Evolutionary conservation across 192 early-diverging fungal species (phyloP).

Genomic region (Linderina pennispora): DNA sequence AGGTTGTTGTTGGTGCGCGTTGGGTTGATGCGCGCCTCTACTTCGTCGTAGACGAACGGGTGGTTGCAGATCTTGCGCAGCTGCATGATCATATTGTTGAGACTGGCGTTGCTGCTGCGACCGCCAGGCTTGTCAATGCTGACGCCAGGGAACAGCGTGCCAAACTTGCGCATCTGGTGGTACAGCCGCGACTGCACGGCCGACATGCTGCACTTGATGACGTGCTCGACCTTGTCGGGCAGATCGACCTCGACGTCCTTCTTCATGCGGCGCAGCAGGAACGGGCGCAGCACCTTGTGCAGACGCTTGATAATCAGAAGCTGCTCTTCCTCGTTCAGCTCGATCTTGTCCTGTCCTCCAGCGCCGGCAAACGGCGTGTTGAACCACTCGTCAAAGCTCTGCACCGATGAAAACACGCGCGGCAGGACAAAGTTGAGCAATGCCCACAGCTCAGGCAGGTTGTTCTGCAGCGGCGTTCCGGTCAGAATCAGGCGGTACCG

Average conservation of each 20-base stretch:
- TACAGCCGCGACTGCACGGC: constrained; percentile 79
- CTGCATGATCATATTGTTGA: constrained; percentile 98
- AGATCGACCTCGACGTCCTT: constrained; percentile 98
- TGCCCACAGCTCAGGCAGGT: constrained; percentile 95
- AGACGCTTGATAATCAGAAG: constrained; percentile 93
- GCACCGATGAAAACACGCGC: constrained; percentile 92
- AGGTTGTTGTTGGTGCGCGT: constrained; percentile 61
- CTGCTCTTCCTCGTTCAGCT: constrained; percentile 97
- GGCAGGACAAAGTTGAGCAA: constrained; percentile 95
- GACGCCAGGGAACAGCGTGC: constrained; percentile 59
- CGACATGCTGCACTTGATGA: constrained; percentile 88
- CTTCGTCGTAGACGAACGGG: constrained; percentile 94
- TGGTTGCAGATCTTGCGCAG: constrained; percentile 98
- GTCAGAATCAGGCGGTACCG: constrained; percentile 95
- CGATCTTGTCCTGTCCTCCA: constrained; percentile 80
- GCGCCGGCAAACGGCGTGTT: constrained; percentile 87
- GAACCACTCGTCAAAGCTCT: constrained; percentile 99
- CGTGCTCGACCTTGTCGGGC: constrained; percentile 93
- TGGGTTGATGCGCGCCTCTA: constrained; percentile 80
- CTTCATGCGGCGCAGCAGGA: constrained; percentile 92
- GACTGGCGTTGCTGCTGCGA: constrained; percentile 48
- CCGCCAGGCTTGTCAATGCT: constrained; percentile 18
- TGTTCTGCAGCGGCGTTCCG: constrained; percentile 97
- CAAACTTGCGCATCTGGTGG: constrained; percentile 77
- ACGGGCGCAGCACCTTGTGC: constrained; percentile 96